Evolutionary conservation across 345 rosid species (phyloP).

Genomic region (Nephelium lappaceum): DNA sequence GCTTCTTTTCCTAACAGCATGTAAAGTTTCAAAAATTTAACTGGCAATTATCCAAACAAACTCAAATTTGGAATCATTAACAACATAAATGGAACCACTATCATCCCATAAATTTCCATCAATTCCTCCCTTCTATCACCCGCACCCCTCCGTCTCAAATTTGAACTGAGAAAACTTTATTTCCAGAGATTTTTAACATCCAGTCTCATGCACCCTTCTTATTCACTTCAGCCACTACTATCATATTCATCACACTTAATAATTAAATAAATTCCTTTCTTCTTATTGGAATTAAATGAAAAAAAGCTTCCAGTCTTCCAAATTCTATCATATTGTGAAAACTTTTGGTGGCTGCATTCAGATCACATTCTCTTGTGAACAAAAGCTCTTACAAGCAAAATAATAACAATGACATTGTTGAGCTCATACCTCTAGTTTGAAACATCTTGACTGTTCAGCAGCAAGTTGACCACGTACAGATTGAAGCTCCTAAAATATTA

Average conservation of each 20-base stretch:
- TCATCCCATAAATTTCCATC: neutral
- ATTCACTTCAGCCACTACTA: neutral
- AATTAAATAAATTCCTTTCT: no score
- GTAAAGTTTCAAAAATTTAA: neutral
- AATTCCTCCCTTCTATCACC: neutral
- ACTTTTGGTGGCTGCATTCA: no score
- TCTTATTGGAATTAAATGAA: no score
- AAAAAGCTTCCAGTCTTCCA: neutral
- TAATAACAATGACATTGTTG: neutral
- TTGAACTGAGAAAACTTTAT: neutral
- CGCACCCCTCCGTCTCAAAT: neutral
- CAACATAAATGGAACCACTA: neutral
- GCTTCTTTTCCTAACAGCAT: neutral
- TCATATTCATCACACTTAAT: neutral
- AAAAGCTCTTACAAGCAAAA: neutral
- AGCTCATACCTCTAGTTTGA: constrained; percentile 85
- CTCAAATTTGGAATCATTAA: neutral
- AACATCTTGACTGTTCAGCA: constrained; percentile 94
- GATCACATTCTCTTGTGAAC: neutral
- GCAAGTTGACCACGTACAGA: constrained; percentile 96
- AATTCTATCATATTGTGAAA: neutral
- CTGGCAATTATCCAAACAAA: neutral
- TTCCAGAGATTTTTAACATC: neutral
- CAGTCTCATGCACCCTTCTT: neutral
- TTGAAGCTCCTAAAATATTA: constrained; percentile 75